Evolutionary conservation across 2,329 filamentous ascomycete species (phyloP).

Genomic region (Calonectria pseudoreteaudii): DNA sequence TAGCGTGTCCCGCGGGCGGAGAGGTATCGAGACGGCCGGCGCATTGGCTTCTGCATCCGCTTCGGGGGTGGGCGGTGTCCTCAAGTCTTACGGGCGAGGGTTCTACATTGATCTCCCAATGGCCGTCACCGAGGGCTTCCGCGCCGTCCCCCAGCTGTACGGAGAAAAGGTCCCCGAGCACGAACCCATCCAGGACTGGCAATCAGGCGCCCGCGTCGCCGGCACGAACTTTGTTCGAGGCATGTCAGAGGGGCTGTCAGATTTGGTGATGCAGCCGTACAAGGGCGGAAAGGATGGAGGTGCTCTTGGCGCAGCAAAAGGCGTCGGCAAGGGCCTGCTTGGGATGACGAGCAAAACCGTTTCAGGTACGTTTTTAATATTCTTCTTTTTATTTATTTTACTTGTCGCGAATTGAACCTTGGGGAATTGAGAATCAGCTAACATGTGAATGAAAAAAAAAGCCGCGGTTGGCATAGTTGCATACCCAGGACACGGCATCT

Average conservation of each 20-base stretch:
- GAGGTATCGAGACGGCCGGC: constrained; percentile 3
- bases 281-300: constrained; percentile 27
- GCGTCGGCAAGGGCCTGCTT: constrained; percentile 27
- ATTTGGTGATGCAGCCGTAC: constrained; percentile 26
- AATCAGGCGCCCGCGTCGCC: constrained; percentile 22
- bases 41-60: constrained; percentile 31
- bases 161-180: constrained; percentile 27
- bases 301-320: constrained; percentile 17
- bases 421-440: background rate
- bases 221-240: constrained; percentile 27
- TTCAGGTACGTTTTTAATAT: constrained; percentile 27
- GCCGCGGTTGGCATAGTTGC: constrained; percentile 30
- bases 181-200: constrained; percentile 26
- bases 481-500: constrained; percentile 33
- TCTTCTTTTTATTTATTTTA: too few relatives aligned
- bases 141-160: constrained; percentile 27
- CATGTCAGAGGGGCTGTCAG: constrained; percentile 24
- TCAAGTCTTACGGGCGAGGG: constrained; percentile 32
- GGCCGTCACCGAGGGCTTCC: constrained; percentile 34
- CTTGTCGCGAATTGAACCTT: background rate
- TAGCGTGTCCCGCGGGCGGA: background rate
- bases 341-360: constrained; percentile 29
- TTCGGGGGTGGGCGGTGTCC: constrained; percentile 20
- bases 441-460: background rate
- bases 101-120: constrained; percentile 26